A percentile compares a stretch with the other conserved stretches of the same genome.
Conservation (phyloP, 2,329 filamentous ascomycete species). For the Ophiostoma himal-ulmi region DNA sequence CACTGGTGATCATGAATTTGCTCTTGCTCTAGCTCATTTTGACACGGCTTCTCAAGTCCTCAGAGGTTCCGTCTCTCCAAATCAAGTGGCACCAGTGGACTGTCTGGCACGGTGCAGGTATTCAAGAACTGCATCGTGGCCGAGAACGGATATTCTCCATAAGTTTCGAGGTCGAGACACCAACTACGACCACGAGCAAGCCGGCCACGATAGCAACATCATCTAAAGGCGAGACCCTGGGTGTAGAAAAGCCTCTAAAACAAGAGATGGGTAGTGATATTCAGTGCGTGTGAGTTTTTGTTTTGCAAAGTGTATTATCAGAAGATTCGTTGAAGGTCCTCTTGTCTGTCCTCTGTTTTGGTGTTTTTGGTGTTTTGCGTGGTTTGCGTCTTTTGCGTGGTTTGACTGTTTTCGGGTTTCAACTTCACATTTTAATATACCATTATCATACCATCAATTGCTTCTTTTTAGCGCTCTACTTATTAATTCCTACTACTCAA, state of each 20-base stretch:
- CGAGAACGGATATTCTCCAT: neutral
- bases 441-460: too few species aligned
- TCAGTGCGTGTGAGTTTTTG: too few species aligned
- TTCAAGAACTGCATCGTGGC: neutral
- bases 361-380: too few species aligned
- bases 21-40: neutral
- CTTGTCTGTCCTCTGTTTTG: too few species aligned
- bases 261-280: too few species aligned
- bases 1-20: neutral
- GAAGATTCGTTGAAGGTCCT: too few species aligned
- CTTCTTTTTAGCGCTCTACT: neutral
- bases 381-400: too few species aligned
- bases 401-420: too few species aligned
- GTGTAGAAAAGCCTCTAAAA: too few species aligned
- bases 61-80: neutral
- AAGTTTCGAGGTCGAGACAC: neutral
- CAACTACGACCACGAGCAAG: neutral
- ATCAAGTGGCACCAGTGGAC: neutral
- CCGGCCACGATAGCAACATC: neutral
- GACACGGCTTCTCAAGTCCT: neutral
- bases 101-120: neutral
- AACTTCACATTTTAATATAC: too few species aligned
- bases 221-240: neutral
- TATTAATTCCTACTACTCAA: neutral
- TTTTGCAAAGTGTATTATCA: too few species aligned